Evolutionary conservation across 768 basidiomycete species (phyloP).

Genomic region (Boletus huronensis): DNA sequence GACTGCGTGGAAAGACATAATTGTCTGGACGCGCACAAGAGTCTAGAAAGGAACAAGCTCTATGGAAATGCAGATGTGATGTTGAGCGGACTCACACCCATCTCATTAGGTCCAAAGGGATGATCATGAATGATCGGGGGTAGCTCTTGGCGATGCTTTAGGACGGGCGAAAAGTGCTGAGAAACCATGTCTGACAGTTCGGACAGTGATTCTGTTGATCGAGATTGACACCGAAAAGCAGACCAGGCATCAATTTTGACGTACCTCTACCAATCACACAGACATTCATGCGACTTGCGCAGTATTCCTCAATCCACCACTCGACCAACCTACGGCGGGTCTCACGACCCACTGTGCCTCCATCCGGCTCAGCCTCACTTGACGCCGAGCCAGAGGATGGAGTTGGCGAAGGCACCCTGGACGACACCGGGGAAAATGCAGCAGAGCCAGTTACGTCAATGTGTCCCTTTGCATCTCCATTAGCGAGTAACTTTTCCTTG

Average conservation of each 20-base stretch:
- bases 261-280: constrained; percentile 78
- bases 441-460: constrained; percentile 19
- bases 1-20: constrained; percentile 81
- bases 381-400: constrained; percentile 51
- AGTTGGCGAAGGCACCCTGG: constrained; percentile 56
- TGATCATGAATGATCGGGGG: constrained; percentile 65
- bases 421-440: constrained; percentile 45
- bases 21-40: constrained; percentile 80
- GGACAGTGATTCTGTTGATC: constrained; percentile 64
- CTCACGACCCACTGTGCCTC: constrained; percentile 76
- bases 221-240: background rate
- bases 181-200: constrained; percentile 62
- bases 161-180: constrained; percentile 67
- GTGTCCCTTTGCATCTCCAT: constrained; percentile 25
- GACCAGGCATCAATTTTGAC: background rate
- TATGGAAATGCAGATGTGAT: constrained; percentile 6
- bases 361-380: constrained; percentile 67
- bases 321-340: constrained; percentile 73
- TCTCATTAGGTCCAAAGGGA: constrained; percentile 69
- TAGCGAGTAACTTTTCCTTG: constrained; percentile 39
- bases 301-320: constrained; percentile 84
- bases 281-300: constrained; percentile 76
- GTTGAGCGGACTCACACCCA: constrained; percentile 52
- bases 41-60: constrained; percentile 44
- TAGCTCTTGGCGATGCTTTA: constrained; percentile 58